phyloP scores from a whole-genome alignment of 371 early-diverging fungal genomes.

The Mucor mucedo region DNA sequence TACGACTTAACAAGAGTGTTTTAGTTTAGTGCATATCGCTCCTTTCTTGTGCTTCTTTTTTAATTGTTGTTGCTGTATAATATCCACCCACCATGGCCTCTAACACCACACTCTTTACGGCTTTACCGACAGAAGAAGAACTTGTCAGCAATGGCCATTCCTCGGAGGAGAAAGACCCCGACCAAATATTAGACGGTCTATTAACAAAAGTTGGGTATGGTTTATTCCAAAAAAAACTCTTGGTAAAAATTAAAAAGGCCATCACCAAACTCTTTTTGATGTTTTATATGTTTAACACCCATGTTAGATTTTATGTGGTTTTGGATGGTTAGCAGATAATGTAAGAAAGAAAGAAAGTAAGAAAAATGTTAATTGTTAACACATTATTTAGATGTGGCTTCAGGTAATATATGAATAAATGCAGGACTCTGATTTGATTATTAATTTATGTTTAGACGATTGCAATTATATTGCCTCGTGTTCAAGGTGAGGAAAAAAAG shows the following conservation, averaged over 20 bases:
- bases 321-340: conserved; percentile 90
- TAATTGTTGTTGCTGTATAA: too few species aligned
- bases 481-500: conserved; percentile 40
- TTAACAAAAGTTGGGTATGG: conserved; percentile 79
- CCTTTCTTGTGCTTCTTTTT: background rate
- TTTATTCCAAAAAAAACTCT: conserved; percentile 74
- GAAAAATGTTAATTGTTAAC: background rate
- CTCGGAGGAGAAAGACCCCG: conserved; percentile 9
- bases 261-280: background rate
- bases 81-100: background rate
- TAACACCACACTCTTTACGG: conserved; percentile 9
- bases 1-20: background rate
- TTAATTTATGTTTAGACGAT: conserved; percentile 55
- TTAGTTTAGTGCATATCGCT: conserved; percentile 1
- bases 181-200: conserved; percentile 60
- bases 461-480: conserved; percentile 65
- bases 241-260: conserved; percentile 47
- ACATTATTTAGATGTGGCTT: conserved; percentile 63
- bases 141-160: background rate
- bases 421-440: background rate
- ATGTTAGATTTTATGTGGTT: conserved; percentile 71
- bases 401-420: conserved; percentile 48
- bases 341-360: conserved; percentile 41
- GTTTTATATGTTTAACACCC: background rate
- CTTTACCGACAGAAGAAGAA: conserved; percentile 16